Percentiles rank a stretch among this genome's conserved stretches.
Conservation (phyloP, 495 filamentous ascomycete species). For the Podospora conica region DNA sequence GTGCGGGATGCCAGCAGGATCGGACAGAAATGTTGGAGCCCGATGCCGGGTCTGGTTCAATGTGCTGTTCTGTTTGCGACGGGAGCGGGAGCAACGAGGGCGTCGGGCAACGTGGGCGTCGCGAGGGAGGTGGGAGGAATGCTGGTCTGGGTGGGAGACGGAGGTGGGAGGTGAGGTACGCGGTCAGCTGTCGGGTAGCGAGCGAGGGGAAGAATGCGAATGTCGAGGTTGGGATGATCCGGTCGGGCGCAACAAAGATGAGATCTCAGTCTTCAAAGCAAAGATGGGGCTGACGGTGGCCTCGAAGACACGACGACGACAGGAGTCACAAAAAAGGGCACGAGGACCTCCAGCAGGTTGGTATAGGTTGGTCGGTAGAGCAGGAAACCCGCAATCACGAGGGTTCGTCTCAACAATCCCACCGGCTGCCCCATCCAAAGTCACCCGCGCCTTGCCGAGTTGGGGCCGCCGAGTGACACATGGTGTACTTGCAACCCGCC, state of each 20-base stretch:
- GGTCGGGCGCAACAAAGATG: background rate
- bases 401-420: slow-evolving; percentile 29
- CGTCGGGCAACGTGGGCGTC: slow-evolving; percentile 4
- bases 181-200: background rate
- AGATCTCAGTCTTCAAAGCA: background rate
- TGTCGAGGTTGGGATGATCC: background rate
- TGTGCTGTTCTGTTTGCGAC: slow-evolving; percentile 2
- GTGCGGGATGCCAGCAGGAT: slow-evolving; percentile 6
- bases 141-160: too few species aligned
- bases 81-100: background rate
- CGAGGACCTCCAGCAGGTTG: too few species aligned
- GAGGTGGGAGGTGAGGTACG: too few species aligned
- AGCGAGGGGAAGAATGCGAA: background rate
- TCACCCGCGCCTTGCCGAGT: slow-evolving; percentile 22
- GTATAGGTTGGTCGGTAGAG: background rate
- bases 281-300: background rate
- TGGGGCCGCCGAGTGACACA: slow-evolving; percentile 10
- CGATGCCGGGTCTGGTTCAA: slow-evolving; percentile 3
- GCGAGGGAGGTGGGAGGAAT: slow-evolving; percentile 4
- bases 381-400: slow-evolving; percentile 21
- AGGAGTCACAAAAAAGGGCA: background rate
- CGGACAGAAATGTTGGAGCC: slow-evolving; percentile 3
- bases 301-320: background rate
- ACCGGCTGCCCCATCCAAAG: slow-evolving; percentile 15
- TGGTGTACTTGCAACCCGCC: slow-evolving; percentile 14